These are phyloP conservation scores for Boletus sp. DNA, from an alignment of 768 basidiomycete species.

Conservation along the genomic window DNA sequence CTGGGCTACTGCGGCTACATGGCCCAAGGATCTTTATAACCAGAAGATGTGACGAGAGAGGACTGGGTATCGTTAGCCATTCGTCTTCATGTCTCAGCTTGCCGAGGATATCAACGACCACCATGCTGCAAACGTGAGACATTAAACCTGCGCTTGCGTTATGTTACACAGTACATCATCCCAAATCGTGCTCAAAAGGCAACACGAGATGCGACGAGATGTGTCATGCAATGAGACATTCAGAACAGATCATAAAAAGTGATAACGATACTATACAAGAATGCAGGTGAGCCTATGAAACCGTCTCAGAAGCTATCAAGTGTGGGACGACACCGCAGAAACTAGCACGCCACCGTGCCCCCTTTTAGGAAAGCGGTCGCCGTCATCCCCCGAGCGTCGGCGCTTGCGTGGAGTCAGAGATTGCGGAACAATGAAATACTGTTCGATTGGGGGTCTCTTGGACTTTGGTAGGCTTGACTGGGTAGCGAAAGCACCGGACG, in stretches of 20 bases:
- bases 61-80: neutral
- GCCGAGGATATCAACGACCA: neutral
- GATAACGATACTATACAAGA: slow-evolving; percentile 33
- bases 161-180: neutral
- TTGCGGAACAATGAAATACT: slow-evolving; percentile 34
- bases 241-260: slow-evolving; percentile 5
- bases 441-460: slow-evolving; percentile 37
- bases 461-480: slow-evolving; percentile 19
- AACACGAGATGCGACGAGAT: neutral
- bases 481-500: slow-evolving; percentile 28
- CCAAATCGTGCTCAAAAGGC: neutral
- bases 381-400: slow-evolving; percentile 26
- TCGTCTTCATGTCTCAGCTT: slow-evolving; percentile 12
- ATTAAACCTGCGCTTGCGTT: neutral
- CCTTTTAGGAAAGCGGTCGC: slow-evolving; percentile 25
- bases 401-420: slow-evolving; percentile 24
- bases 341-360: slow-evolving; percentile 11
- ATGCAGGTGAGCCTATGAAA: slow-evolving; percentile 3
- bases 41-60: neutral
- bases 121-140: slow-evolving; percentile 5
- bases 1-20: neutral
- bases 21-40: neutral
- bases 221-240: neutral
- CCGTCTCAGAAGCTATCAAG: slow-evolving; percentile 7
- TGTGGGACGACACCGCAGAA: slow-evolving; percentile 14